Evolutionary conservation across 2,329 filamentous ascomycete species (phyloP).

Genomic region (Aspergillus transmontanensis): DNA sequence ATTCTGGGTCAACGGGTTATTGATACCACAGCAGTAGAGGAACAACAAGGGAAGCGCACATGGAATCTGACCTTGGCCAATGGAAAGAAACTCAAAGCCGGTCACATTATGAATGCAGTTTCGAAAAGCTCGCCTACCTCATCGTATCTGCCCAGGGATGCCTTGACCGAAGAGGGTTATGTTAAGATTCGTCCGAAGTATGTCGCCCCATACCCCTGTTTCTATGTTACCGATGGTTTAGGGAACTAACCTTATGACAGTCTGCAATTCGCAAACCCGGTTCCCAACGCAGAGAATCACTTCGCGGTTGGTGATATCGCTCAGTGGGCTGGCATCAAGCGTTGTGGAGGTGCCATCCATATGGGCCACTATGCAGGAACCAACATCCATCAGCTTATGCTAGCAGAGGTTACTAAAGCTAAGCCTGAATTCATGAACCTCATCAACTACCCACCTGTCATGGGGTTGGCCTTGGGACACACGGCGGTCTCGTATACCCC

Average conservation of each 20-base stretch:
- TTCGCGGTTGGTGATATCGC: constrained; percentile 72
- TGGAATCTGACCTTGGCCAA: constrained; percentile 60
- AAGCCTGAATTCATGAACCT: constrained; percentile 55
- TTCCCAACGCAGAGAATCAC: constrained; percentile 63
- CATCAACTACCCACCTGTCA: constrained; percentile 63
- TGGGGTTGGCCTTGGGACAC: constrained; percentile 71
- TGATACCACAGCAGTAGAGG: constrained; percentile 24
- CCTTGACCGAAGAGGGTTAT: constrained; percentile 66
- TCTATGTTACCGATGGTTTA: not conserved
- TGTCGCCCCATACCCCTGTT: not conserved
- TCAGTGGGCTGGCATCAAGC: constrained; percentile 77
- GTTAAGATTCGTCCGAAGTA: constrained; percentile 62
- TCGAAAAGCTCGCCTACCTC: constrained; percentile 66
- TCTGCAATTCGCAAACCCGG: constrained; percentile 56
- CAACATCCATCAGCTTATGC: constrained; percentile 68
- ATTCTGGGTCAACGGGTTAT: constrained; percentile 32
- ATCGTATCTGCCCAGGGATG: constrained; percentile 60
- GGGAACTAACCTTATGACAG: constrained; percentile 33
- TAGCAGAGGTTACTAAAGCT: constrained; percentile 43
- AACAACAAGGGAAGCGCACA: constrained; percentile 17
- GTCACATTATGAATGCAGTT: constrained; percentile 70
- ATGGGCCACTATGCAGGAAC: constrained; percentile 67
- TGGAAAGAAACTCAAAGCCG: constrained; percentile 61
- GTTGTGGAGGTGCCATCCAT: constrained; percentile 74
- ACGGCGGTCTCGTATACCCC: constrained; percentile 67